These are phyloP conservation scores for Schwanniomyces vanrijiae DNA, from an alignment of 805 yeast species.

Conservation along the genomic window DNA sequence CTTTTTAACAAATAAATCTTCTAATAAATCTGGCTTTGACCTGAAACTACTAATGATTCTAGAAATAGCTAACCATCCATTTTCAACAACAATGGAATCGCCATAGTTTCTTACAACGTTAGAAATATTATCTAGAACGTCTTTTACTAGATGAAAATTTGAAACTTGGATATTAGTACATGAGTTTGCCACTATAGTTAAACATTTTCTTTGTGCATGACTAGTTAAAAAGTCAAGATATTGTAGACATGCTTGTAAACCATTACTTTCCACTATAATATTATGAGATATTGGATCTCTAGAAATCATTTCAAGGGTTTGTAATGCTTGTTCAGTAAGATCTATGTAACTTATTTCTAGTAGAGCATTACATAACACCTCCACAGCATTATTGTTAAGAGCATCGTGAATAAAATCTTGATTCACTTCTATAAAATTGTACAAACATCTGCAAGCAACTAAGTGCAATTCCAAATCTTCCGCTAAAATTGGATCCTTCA, in stretches of 20 bases:
- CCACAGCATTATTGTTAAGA: slow-evolving; percentile 64
- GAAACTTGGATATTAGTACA: slow-evolving; percentile 47
- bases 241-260: slow-evolving; percentile 63
- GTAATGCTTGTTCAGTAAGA: slow-evolving; percentile 87
- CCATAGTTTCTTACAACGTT: slow-evolving; percentile 53
- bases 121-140: slow-evolving; percentile 59
- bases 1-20: slow-evolving; percentile 35
- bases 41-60: slow-evolving; percentile 54
- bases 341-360: slow-evolving; percentile 82
- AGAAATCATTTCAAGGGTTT: slow-evolving; percentile 68
- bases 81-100: slow-evolving; percentile 62
- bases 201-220: slow-evolving; percentile 84
- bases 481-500: slow-evolving; percentile 55
- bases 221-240: slow-evolving; percentile 85
- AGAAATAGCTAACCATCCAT: slow-evolving; percentile 64
- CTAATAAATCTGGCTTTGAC: slow-evolving; percentile 42
- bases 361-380: slow-evolving; percentile 62
- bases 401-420: slow-evolving; percentile 63
- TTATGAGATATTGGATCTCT: slow-evolving; percentile 49
- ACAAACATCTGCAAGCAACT: slow-evolving; percentile 79
- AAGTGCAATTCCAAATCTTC: slow-evolving; percentile 79
- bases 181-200: slow-evolving; percentile 69
- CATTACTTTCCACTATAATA: slow-evolving; percentile 56
- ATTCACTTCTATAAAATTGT: slow-evolving; percentile 75
- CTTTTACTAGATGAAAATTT: slow-evolving; percentile 50